These are phyloP conservation scores for Crotalaria pallida DNA, from an alignment of 306 rosid species.

Conservation along the genomic window DNA sequence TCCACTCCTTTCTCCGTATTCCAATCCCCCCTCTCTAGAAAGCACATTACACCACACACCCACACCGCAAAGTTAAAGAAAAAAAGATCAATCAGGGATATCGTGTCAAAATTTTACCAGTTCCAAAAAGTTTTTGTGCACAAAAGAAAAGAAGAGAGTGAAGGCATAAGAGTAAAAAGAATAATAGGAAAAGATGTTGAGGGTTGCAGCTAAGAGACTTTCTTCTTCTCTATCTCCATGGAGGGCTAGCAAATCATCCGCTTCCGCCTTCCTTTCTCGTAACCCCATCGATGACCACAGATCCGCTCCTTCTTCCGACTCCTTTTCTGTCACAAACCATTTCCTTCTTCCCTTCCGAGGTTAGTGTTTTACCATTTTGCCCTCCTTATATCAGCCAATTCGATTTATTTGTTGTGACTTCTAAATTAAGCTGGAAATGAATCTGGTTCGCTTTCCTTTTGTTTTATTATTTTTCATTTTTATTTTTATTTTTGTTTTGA, in stretches of 20 bases:
- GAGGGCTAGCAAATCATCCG: conserved; percentile 26
- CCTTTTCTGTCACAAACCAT: background rate
- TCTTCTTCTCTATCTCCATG: conserved; percentile 26
- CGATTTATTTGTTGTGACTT: background rate
- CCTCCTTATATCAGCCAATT: background rate
- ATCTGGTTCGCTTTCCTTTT: too few relatives aligned
- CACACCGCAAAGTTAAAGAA: too few relatives aligned
- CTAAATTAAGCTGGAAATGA: background rate
- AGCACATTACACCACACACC: too few relatives aligned
- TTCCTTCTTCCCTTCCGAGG: conserved; percentile 24
- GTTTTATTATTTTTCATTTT: background rate
- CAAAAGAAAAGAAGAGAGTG: background rate
- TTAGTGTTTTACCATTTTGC: background rate
- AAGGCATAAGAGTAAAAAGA: background rate
- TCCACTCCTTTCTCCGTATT: background rate
- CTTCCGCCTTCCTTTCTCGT: conserved; percentile 14
- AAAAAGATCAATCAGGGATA: too few relatives aligned
- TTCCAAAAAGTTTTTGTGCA: too few relatives aligned
- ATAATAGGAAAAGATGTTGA: conserved; percentile 20
- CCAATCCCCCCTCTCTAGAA: background rate
- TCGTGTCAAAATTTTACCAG: background rate
- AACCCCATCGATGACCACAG: conserved; percentile 7
- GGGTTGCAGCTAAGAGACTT: conserved; percentile 37
- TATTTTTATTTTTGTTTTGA: too few relatives aligned
- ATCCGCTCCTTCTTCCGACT: background rate